Conservation (phyloP, 148 eudicot species). For the Rhododendron vialii region DNA sequence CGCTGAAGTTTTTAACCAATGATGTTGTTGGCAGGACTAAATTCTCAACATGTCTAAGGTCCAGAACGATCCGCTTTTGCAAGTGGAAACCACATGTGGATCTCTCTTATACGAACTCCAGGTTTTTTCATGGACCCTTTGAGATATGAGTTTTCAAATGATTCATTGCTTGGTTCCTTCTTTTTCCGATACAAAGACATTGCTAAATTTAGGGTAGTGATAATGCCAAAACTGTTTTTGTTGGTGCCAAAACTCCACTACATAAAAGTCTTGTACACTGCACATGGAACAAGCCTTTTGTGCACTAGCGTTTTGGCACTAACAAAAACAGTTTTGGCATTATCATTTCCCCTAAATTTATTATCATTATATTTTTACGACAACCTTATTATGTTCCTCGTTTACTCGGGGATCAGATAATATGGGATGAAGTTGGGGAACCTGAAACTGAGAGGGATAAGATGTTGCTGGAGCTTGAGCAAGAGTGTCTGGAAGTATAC, state of each 20-base stretch:
- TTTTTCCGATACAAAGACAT: background rate
- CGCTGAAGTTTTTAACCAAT: background rate
- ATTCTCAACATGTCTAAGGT: slow-evolving; percentile 29
- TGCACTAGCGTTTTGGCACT: no score
- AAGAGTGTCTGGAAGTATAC: slow-evolving; percentile 60
- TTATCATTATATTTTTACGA: background rate
- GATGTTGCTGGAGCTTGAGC: slow-evolving; percentile 57
- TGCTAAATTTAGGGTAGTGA: background rate
- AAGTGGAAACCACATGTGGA: slow-evolving; percentile 56
- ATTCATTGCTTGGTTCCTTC: background rate
- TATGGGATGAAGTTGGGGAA: slow-evolving; percentile 72
- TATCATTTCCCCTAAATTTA: no score
- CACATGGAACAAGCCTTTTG: no score
- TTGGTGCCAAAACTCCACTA: no score
- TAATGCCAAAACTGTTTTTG: no score
- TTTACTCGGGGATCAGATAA: slow-evolving; percentile 30
- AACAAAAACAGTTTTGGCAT: no score
- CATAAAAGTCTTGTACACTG: no score
- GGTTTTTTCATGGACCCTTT: slow-evolving; percentile 25
- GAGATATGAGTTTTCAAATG: background rate
- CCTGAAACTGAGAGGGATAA: slow-evolving; percentile 44
- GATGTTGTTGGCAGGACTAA: slow-evolving; percentile 16
- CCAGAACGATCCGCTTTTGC: slow-evolving; percentile 33
- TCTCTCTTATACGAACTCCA: slow-evolving; percentile 54
- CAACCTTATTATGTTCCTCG: background rate